Conservation (phyloP, 2,329 filamentous ascomycete species). For the Hypomyces rosellus region DNA sequence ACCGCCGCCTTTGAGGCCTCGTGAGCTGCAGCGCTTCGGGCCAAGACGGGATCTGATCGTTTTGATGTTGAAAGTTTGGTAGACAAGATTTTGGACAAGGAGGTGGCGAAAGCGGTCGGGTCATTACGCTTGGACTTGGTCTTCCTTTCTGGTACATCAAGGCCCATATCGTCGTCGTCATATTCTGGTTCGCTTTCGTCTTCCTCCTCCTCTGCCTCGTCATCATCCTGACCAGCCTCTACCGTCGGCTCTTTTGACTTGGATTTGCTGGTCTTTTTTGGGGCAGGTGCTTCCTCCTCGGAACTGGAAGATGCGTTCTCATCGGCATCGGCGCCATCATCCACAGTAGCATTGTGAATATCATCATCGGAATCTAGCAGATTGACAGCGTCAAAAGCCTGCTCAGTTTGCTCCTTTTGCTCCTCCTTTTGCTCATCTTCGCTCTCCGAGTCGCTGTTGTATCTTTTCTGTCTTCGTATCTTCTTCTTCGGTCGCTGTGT, state of each 20-base stretch:
- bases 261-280: constrained; percentile 25
- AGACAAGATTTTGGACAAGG: constrained; percentile 84
- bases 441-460: constrained; percentile 46
- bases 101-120: constrained; percentile 82
- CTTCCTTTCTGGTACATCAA: constrained; percentile 29
- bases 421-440: constrained; percentile 20
- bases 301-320: constrained; percentile 30
- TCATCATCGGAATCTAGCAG: constrained; percentile 53
- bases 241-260: constrained; percentile 19
- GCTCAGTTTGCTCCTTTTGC: constrained; percentile 17
- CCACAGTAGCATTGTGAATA: constrained; percentile 45
- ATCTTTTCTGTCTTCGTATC: constrained; percentile 43
- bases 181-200: constrained; percentile 34
- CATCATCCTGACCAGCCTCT: constrained; percentile 23
- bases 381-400: constrained; percentile 45
- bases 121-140: constrained; percentile 81
- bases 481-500: constrained; percentile 43
- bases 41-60: constrained; percentile 83
- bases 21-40: constrained; percentile 69
- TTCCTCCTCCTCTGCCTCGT: constrained; percentile 19
- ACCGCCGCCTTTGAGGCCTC: constrained; percentile 65
- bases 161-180: constrained; percentile 32
- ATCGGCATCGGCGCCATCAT: constrained; percentile 39
- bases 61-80: constrained; percentile 80
- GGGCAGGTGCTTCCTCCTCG: constrained; percentile 28